Conservation (phyloP, 2,329 filamentous ascomycete species). For the Trichoderma cornu-damae region DNA sequence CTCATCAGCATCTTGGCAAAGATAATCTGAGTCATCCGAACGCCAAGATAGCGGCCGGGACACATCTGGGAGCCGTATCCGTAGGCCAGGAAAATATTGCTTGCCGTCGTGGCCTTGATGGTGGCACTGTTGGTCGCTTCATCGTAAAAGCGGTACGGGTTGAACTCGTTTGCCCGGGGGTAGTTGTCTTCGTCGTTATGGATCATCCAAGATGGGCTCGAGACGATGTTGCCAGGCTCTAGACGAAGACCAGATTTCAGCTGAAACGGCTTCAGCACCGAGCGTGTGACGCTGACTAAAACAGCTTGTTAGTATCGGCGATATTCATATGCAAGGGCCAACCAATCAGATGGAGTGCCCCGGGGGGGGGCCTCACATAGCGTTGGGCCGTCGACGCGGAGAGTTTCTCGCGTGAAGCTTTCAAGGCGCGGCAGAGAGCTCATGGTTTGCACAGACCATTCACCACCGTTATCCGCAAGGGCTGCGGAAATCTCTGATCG, state of each 20-base stretch:
- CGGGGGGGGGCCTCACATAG: slow-evolving; percentile 10
- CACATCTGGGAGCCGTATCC: slow-evolving; percentile 15
- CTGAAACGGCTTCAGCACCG: slow-evolving; percentile 1
- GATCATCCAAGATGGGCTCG: slow-evolving; percentile 6
- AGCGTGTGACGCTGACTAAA: slow-evolving; percentile 13
- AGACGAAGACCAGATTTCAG: slow-evolving; percentile 5
- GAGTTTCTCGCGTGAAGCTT: slow-evolving; percentile 16
- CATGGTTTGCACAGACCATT: slow-evolving; percentile 9
- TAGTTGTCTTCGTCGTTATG: slow-evolving; percentile 18
- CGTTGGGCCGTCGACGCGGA: slow-evolving; percentile 15
- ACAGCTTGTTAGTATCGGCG: background rate
- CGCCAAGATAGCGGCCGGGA: slow-evolving; percentile 14
- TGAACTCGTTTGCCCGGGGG: slow-evolving; percentile 5
- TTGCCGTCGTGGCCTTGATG: slow-evolving; percentile 6
- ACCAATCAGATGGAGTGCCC: background rate
- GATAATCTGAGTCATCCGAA: slow-evolving; percentile 15
- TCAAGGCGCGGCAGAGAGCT: slow-evolving; percentile 15
- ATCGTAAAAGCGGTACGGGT: slow-evolving; percentile 16
- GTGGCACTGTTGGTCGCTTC: slow-evolving; percentile 10
- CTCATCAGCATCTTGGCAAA: slow-evolving; percentile 17
- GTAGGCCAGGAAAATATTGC: slow-evolving; percentile 12
- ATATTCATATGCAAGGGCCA: background rate
- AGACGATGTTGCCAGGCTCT: slow-evolving; percentile 7
- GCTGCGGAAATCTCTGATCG: background rate
- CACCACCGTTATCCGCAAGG: background rate